These are phyloP conservation scores for Phytophthora kernoviae DNA, from an alignment of 352 stramenopile genomes.

Conservation along the genomic window DNA sequence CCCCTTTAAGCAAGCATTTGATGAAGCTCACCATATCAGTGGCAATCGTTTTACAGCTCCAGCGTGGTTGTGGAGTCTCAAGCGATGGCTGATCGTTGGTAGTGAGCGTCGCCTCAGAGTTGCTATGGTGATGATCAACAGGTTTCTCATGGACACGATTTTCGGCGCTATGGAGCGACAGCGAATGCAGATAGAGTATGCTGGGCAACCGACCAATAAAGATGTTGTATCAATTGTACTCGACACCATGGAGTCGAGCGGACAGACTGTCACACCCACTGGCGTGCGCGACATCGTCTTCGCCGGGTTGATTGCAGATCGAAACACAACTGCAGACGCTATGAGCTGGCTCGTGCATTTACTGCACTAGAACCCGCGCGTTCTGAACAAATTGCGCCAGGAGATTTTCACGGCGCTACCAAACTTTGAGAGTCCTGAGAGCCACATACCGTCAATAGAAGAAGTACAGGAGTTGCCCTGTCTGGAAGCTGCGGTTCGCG, in stretches of 20 bases:
- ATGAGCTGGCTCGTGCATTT: conserved; percentile 57
- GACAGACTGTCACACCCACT: conserved; percentile 15
- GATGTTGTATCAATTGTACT: conserved; percentile 29
- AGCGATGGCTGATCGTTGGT: conserved; percentile 26
- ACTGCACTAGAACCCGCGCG: conserved; percentile 41
- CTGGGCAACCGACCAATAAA: conserved; percentile 33
- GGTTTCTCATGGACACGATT: conserved; percentile 33
- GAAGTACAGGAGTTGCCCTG: conserved; percentile 20
- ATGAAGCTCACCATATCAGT: conserved; percentile 28
- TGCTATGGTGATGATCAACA: conserved; percentile 23
- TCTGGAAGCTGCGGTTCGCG: conserved; percentile 33
- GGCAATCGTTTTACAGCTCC: conserved; percentile 12
- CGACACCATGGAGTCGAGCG: conserved; percentile 24
- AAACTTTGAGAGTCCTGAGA: conserved; percentile 10
- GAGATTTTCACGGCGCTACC: conserved; percentile 31
- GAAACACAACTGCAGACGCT: conserved; percentile 56
- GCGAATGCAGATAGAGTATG: conserved; percentile 13
- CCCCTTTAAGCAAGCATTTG: conserved; percentile 29
- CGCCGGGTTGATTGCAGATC: conserved; percentile 57
- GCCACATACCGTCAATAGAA: conserved; percentile 27
- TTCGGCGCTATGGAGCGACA: conserved; percentile 16
- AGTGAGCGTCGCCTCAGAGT: conserved; percentile 11
- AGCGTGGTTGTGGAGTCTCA: conserved; percentile 27
- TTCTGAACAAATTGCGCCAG: conserved; percentile 28
- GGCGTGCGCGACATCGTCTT: conserved; percentile 63